A percentile compares a stretch with the other conserved stretches of the same genome.
Evolutionary conservation across 805 yeast genomes (phyloP).

Genomic region (Cephaloascus albidus): DNA sequence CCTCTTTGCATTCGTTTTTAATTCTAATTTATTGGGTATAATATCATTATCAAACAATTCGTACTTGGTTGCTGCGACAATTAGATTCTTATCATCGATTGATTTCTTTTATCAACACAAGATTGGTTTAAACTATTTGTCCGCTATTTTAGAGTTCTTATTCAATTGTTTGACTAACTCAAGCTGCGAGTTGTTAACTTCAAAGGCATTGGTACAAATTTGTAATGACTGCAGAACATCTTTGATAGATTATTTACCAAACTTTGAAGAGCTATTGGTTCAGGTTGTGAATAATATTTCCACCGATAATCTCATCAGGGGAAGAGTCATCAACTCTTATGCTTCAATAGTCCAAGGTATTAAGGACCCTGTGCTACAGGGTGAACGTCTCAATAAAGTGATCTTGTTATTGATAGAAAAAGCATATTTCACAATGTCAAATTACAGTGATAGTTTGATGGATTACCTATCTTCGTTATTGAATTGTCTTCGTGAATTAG

Average conservation of each 20-base stretch:
- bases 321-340: conserved; percentile 52
- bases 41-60: neutral
- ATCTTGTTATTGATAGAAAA: conserved; percentile 8
- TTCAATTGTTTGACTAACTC: conserved; percentile 29
- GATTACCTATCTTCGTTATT: conserved; percentile 50
- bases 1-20: neutral
- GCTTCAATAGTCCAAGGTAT: conserved; percentile 53
- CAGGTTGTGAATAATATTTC: conserved; percentile 33
- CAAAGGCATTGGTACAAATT: conserved; percentile 49
- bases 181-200: conserved; percentile 23
- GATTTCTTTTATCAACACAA: conserved; percentile 47
- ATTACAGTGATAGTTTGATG: conserved; percentile 9
- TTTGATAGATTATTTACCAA: conserved; percentile 31
- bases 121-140: conserved; percentile 33
- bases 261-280: conserved; percentile 35
- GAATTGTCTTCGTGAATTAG: conserved; percentile 58
- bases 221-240: conserved; percentile 43
- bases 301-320: conserved; percentile 39
- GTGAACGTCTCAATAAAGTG: conserved; percentile 4
- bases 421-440: neutral
- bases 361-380: conserved; percentile 29
- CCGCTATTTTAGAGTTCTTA: conserved; percentile 45
- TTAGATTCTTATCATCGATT: conserved; percentile 49
- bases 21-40: neutral
- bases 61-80: conserved; percentile 36